Evolutionary conservation across 352 stramenopile genomes (phyloP), one percentile per base, ranked within the genome.

Genomic region (Blastocystis sp.): DNA sequence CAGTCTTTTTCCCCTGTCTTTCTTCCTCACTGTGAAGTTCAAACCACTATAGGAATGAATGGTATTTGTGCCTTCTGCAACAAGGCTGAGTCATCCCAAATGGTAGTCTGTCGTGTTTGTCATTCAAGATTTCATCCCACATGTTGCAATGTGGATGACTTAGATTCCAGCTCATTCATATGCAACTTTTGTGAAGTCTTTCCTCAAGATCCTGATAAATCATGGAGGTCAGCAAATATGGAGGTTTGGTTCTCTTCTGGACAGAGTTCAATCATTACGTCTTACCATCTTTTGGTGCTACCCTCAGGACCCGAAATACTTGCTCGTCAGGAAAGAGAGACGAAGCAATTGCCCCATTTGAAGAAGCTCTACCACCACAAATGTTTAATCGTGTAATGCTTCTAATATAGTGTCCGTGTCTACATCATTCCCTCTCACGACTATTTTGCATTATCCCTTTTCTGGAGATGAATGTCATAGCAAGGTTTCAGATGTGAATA

Each of bases 1-100:
- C 45, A 84, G 47, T 37, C 59, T n/a, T 84, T 66, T 39, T 84
- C 73, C 34, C 73, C 73, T 37, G 39, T 84, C 11, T 54, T 84
- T 41, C 29, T 84, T 15, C n/a, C 20, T 45, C n/a, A 66, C 43
- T 37, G 47, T 29, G 73, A 29, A 43, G 26, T 84, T 34, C 15
- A 11, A 4, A 54, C 47, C 20, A 34, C 62, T 29, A 41, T 29
- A 8, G 53, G 66, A 29, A 84, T 45, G 3, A 47, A 47, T 11
- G 29, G 23, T n/a, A 53, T 66, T 29, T 84, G 73, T 84, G 73
- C 56, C 18, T 84, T 11, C 68, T 29, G 20, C 73, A 84, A 53
- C 50, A 13, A 59, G 11, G 20, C 20, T 59, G 50, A 59, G 20
- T n/a, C 13, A n/a, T 13, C 13, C 20, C 50, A n/a, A n/a, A n/a